Evolutionary conservation across 306 rosid genomes (phyloP).

Genomic region (Dryas drummondii): DNA sequence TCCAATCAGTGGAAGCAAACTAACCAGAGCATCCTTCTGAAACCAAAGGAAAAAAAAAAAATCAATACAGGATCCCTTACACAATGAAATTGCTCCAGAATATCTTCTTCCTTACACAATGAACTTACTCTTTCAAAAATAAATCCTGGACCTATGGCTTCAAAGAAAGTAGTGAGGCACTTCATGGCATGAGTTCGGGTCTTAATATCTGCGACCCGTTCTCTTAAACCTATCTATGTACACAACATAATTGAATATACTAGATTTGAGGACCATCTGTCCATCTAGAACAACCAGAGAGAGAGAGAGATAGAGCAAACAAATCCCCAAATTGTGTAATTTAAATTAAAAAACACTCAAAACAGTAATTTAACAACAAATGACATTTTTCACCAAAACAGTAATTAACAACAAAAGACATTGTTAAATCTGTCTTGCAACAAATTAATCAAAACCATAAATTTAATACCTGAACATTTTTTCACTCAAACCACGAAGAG

Average conservation of each 20-base stretch:
- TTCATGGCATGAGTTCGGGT: slow-evolving; percentile 88
- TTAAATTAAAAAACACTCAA: slow-evolving; percentile 38
- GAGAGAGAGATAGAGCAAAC: background rate
- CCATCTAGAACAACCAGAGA: slow-evolving; percentile 16
- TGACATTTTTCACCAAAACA: slow-evolving; percentile 37
- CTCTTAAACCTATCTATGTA: slow-evolving; percentile 67
- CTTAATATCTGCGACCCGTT: slow-evolving; percentile 98
- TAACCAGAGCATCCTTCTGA: slow-evolving; percentile 93
- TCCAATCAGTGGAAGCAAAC: slow-evolving; percentile 90
- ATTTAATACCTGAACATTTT: slow-evolving; percentile 86
- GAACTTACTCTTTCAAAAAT: slow-evolving; percentile 87
- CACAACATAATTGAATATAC: slow-evolving; percentile 6
- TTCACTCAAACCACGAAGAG: slow-evolving; percentile 96
- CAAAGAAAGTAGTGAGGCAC: slow-evolving; percentile 84
- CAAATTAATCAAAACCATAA: slow-evolving; percentile 16
- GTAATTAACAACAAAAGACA: slow-evolving; percentile 5
- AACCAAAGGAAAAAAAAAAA: slow-evolving; percentile 37
- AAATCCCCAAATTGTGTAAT: background rate
- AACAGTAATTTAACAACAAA: background rate
- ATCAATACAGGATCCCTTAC: slow-evolving; percentile 19
- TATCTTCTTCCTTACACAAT: background rate
- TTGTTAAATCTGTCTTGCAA: slow-evolving; percentile 7
- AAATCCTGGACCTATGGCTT: slow-evolving; percentile 99
- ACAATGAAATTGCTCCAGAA: background rate
- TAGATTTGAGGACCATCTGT: background rate